Percentiles rank a stretch among this genome's conserved stretches.
phyloP scores from a whole-genome alignment of 2,329 filamentous ascomycete genomes.

The Alternaria solani region DNA sequence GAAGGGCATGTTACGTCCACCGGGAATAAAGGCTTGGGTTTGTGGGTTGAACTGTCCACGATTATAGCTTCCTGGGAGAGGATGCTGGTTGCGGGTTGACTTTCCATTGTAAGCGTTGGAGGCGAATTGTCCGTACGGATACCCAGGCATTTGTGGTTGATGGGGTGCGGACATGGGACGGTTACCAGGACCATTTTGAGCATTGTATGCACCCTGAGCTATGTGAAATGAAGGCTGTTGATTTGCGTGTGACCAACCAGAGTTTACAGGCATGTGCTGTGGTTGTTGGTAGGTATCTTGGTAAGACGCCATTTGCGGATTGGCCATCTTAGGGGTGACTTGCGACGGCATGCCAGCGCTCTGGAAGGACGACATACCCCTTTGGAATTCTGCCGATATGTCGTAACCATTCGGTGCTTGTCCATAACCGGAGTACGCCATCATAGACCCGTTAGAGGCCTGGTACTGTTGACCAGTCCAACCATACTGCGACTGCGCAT shows the following conservation, averaged over 20 bases:
- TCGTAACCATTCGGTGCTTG: slow-evolving; percentile 53
- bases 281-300: slow-evolving; percentile 44
- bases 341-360: slow-evolving; percentile 44
- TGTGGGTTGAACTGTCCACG: slow-evolving; percentile 92
- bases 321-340: slow-evolving; percentile 50
- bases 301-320: slow-evolving; percentile 45
- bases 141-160: slow-evolving; percentile 57
- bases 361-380: slow-evolving; percentile 57
- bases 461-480: slow-evolving; percentile 47
- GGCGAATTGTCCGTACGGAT: slow-evolving; percentile 81
- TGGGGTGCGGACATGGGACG: slow-evolving; percentile 49
- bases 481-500: slow-evolving; percentile 46
- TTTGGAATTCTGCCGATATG: slow-evolving; percentile 56
- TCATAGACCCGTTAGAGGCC: slow-evolving; percentile 32
- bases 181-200: slow-evolving; percentile 36
- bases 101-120: slow-evolving; percentile 65
- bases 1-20: slow-evolving; percentile 52
- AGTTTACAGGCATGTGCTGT: slow-evolving; percentile 40
- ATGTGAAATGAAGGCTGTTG: slow-evolving; percentile 41
- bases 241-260: slow-evolving; percentile 44
- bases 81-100: slow-evolving; percentile 79
- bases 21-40: slow-evolving; percentile 88
- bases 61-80: slow-evolving; percentile 83
- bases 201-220: slow-evolving; percentile 34
- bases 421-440: slow-evolving; percentile 40